phyloP scores from a whole-genome alignment of 257 asterid species.

The Solanum habrochaites region DNA sequence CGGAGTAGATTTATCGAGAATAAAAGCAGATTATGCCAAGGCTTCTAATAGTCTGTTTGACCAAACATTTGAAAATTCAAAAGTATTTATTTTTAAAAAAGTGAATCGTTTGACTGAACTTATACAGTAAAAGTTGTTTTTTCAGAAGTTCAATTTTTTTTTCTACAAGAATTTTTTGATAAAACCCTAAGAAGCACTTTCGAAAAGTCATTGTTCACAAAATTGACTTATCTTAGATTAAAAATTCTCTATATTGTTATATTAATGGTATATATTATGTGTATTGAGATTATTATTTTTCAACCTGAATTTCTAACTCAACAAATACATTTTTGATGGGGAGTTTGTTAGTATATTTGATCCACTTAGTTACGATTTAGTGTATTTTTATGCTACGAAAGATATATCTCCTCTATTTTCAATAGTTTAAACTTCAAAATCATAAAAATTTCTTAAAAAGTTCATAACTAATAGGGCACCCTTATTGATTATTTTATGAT shows the following conservation, averaged over 20 bases:
- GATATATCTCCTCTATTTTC: not conserved
- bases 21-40: not conserved
- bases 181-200: not conserved
- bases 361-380: not conserved
- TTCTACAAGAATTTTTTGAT: too few relatives aligned
- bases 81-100: not conserved
- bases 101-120: not conserved
- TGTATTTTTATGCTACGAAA: not conserved
- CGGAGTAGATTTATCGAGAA: not conserved
- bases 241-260: not conserved
- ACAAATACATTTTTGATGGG: not conserved
- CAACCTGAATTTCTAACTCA: not conserved
- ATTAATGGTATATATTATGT: not conserved
- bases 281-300: not conserved
- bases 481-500: not conserved
- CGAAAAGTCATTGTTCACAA: not conserved
- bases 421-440: not conserved
- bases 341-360: not conserved
- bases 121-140: not conserved
- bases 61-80: accelerated
- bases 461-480: too few relatives aligned
- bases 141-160: too few relatives aligned
- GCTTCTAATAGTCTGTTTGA: not conserved
- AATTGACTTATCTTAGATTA: too few relatives aligned
- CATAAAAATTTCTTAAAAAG: not conserved